Percentiles rank a stretch among this genome's conserved stretches.
Evolutionary conservation across 2,329 filamentous ascomycete species (phyloP).

Genomic region (Decorospora gaudefroyi): DNA sequence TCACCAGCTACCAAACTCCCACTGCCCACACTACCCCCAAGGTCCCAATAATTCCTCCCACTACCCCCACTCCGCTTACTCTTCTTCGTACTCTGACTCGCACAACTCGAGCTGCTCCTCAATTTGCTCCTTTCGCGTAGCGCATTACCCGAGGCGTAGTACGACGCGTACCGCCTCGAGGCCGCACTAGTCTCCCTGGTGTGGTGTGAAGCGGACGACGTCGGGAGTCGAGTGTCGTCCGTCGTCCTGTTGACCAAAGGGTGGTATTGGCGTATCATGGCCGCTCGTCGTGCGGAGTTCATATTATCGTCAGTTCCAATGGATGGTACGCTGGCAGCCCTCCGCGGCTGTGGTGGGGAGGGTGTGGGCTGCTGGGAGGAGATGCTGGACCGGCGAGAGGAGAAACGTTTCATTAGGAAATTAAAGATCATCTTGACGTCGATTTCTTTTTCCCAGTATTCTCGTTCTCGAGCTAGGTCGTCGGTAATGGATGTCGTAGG

Average conservation of each 20-base stretch:
- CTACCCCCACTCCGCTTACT: constrained; percentile 71
- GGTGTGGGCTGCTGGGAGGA: constrained; percentile 22
- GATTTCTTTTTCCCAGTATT: constrained; percentile 92
- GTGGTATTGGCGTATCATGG: constrained; percentile 85
- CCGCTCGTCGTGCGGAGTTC: constrained; percentile 67
- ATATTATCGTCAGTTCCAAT: constrained; percentile 28
- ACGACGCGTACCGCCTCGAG: constrained; percentile 8
- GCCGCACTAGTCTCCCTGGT: constrained; percentile 27
- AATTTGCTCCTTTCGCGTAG: constrained; percentile 16
- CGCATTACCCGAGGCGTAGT: constrained; percentile 3
- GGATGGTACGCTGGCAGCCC: constrained; percentile 34
- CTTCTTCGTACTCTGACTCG: constrained; percentile 82
- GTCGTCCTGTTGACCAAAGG: constrained; percentile 70
- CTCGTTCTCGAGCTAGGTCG: constrained; percentile 56
- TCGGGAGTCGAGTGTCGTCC: constrained; percentile 31
- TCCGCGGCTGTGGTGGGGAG: constrained; percentile 2
- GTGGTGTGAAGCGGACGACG: constrained; percentile 22
- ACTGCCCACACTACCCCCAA: constrained; percentile 78
- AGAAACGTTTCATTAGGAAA: constrained; percentile 54
- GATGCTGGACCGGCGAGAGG: constrained; percentile 40
- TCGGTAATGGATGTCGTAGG: constrained; percentile 31
- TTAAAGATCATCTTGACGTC: constrained; percentile 91
- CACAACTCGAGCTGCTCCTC: constrained; percentile 68
- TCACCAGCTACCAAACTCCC: constrained; percentile 53
- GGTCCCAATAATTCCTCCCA: constrained; percentile 88